Percentiles rank a stretch among this genome's conserved stretches.
These are phyloP conservation scores for Sarocladium brachiariae DNA, from an alignment of 2,329 filamentous ascomycete genomes.

Conservation along the genomic window DNA sequence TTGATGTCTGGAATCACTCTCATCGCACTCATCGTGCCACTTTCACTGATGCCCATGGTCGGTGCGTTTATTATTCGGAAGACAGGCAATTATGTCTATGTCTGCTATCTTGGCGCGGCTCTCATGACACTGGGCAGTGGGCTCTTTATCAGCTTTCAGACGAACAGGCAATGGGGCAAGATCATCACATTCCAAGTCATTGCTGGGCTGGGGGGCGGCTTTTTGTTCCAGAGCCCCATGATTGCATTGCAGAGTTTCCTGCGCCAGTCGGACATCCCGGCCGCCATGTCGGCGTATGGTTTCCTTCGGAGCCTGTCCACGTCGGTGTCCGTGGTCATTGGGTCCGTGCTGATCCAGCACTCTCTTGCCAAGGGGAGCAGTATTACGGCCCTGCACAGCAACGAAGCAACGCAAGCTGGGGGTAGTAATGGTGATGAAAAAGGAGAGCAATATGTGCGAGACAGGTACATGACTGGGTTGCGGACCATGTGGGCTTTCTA, in stretches of 20 bases:
- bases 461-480: not conserved
- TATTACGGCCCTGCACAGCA: not conserved
- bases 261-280: conserved; percentile 42
- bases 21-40: conserved; percentile 38
- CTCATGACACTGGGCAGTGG: conserved; percentile 54
- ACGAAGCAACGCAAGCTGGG: too few species aligned
- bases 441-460: not conserved
- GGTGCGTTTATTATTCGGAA: conserved; percentile 29
- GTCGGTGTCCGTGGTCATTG: conserved; percentile 49
- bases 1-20: conserved; percentile 43
- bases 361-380: not conserved
- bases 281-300: conserved; percentile 45
- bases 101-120: conserved; percentile 46
- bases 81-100: conserved; percentile 49
- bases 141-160: conserved; percentile 47
- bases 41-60: conserved; percentile 16
- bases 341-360: conserved; percentile 51
- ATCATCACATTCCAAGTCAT: conserved; percentile 44
- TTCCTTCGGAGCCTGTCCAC: conserved; percentile 50
- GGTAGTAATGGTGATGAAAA: too few species aligned
- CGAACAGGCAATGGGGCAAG: conserved; percentile 38
- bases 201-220: conserved; percentile 41
- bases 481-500: not conserved
- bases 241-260: conserved; percentile 47
- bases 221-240: conserved; percentile 47